Percentiles rank a stretch among this genome's conserved stretches.
Evolutionary conservation across 139 green algal genomes (phyloP).

Genomic region (Chlorella sorokiniana): DNA sequence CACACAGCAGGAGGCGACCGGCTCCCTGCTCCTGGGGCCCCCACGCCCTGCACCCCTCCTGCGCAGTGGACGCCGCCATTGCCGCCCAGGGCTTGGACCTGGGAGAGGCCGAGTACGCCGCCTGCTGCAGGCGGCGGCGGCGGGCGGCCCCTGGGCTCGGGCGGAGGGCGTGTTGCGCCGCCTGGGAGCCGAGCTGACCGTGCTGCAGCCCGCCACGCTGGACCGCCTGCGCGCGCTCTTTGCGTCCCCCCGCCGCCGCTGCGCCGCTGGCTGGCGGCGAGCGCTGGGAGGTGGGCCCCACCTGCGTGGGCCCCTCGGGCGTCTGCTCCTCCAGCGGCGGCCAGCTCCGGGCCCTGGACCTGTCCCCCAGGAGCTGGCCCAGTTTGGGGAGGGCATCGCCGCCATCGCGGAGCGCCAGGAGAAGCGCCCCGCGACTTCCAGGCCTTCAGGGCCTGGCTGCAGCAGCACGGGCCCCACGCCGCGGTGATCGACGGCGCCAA

Average conservation of each 20-base stretch:
- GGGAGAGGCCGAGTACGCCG: constrained; percentile 68
- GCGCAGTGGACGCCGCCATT: constrained; percentile 42
- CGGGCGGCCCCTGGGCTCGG: constrained; percentile 37
- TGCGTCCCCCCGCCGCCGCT: constrained; percentile 11
- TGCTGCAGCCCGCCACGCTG: constrained; percentile 56
- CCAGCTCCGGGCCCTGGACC: constrained; percentile 54
- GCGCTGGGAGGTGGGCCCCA: constrained; percentile 17
- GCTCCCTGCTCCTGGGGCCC: not conserved
- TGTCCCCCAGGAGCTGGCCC: constrained; percentile 66
- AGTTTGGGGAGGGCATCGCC: constrained; percentile 64
- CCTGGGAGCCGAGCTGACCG: constrained; percentile 66
- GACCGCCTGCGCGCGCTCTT: constrained; percentile 32
- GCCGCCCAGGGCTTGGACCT: constrained; percentile 53
- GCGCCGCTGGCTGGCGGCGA: not conserved
- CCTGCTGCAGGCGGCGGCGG: constrained; percentile 62
- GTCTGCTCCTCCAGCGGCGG: constrained; percentile 26
- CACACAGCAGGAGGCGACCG: not conserved
- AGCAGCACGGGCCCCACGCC: constrained; percentile 71
- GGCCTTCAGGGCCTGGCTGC: constrained; percentile 63
- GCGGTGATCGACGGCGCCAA: constrained; percentile 87
- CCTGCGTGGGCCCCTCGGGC: not conserved
- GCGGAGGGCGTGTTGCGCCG: constrained; percentile 33
- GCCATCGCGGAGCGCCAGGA: constrained; percentile 58
- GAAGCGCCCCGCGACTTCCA: constrained; percentile 59
- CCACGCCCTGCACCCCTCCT: not conserved